A percentile compares a stretch with the other conserved stretches of the same genome.
These are phyloP conservation scores for Coemansia sp. DNA, from an alignment of 192 early-diverging fungal genomes.

Conservation along the genomic window DNA sequence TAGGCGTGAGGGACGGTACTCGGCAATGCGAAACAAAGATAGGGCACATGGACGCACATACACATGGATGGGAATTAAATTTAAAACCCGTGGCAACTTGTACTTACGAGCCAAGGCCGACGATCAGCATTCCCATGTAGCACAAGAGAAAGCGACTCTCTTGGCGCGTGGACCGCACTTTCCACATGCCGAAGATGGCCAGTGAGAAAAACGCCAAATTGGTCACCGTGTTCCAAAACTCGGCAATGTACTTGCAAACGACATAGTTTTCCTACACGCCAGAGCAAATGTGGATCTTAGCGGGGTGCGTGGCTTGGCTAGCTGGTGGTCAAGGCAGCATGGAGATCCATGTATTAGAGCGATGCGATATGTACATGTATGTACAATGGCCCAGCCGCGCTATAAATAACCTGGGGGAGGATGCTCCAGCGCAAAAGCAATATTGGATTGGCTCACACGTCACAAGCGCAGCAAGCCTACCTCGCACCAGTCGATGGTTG, in stretches of 20 bases:
- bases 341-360: background rate
- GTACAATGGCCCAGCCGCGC: background rate
- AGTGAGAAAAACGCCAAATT: conserved; percentile 70
- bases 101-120: conserved; percentile 73
- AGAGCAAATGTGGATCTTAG: too few relatives aligned
- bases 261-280: conserved; percentile 69
- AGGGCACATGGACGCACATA: background rate
- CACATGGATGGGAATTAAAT: background rate
- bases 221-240: conserved; percentile 77
- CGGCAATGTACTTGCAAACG: conserved; percentile 70
- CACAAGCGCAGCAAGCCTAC: conserved; percentile 8
- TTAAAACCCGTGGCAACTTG: conserved; percentile 3
- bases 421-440: background rate
- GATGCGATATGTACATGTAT: conserved; percentile 1
- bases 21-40: conserved; percentile 1
- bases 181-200: conserved; percentile 63
- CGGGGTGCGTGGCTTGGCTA: too few relatives aligned
- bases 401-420: background rate
- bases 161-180: conserved; percentile 49
- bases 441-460: too few relatives aligned
- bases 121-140: conserved; percentile 62
- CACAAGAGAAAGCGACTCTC: conserved; percentile 62
- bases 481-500: conserved; percentile 59
- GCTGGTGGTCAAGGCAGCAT: too few relatives aligned
- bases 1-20: background rate